Conservation (phyloP, 352 stramenopile genomes). For the Phytophthora nicotianae region DNA sequence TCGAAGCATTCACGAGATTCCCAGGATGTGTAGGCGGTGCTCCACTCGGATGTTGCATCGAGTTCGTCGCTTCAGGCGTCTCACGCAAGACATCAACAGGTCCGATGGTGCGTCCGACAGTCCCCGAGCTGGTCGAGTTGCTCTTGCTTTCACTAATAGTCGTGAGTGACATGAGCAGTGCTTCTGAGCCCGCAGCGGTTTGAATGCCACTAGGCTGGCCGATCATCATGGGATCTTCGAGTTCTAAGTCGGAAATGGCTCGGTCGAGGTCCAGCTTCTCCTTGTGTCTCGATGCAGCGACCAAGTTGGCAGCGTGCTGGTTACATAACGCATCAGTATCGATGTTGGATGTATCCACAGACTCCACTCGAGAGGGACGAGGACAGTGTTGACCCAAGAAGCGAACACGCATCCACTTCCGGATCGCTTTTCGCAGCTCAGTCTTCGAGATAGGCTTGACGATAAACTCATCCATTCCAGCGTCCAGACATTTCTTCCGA, state of each 20-base stretch:
- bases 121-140: slow-evolving; percentile 49
- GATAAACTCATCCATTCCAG: slow-evolving; percentile 88
- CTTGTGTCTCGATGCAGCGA: slow-evolving; percentile 74
- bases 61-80: slow-evolving; percentile 19
- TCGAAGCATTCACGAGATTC: slow-evolving; percentile 44
- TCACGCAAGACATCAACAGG: slow-evolving; percentile 19
- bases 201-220: slow-evolving; percentile 49
- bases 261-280: slow-evolving; percentile 78
- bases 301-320: slow-evolving; percentile 57
- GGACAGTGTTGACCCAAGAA: slow-evolving; percentile 60
- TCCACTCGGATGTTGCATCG: slow-evolving; percentile 17
- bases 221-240: slow-evolving; percentile 89
- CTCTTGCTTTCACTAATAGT: slow-evolving; percentile 63
- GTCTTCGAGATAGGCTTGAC: slow-evolving; percentile 85
- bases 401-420: slow-evolving; percentile 81
- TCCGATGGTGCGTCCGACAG: slow-evolving; percentile 38
- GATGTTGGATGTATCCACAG: slow-evolving; percentile 5
- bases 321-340: slow-evolving; percentile 31
- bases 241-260: slow-evolving; percentile 83
- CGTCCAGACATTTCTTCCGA: slow-evolving; percentile 81
- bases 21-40: slow-evolving; percentile 13
- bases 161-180: slow-evolving; percentile 53
- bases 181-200: slow-evolving; percentile 43
- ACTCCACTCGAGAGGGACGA: slow-evolving; percentile 20
- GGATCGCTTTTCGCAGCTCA: slow-evolving; percentile 65